A percentile compares a stretch with the other conserved stretches of the same genome.
phyloP scores from a whole-genome alignment of 2,329 filamentous ascomycete genomes.

The Zymoseptoria pseudotritici region DNA sequence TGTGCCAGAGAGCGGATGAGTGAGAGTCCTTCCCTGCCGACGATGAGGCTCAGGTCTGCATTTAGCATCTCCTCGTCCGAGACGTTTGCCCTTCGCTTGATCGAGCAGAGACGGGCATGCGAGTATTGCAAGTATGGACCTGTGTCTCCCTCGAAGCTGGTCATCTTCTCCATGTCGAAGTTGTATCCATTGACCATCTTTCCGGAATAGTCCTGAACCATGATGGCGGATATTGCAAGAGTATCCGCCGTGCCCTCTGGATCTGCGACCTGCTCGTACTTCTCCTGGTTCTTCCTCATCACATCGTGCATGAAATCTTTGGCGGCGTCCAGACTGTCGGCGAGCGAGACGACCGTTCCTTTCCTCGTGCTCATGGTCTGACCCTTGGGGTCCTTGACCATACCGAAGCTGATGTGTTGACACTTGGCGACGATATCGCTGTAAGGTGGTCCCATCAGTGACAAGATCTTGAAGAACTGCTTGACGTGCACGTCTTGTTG shows the following conservation, averaged over 20 bases:
- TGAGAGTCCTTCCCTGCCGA: slow-evolving; percentile 64
- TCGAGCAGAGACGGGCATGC: slow-evolving; percentile 60
- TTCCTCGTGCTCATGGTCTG: slow-evolving; percentile 58
- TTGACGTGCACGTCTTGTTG: slow-evolving; percentile 59
- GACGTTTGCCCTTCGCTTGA: slow-evolving; percentile 51
- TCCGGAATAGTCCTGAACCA: slow-evolving; percentile 96
- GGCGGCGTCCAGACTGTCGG: slow-evolving; percentile 50
- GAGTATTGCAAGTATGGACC: slow-evolving; percentile 81
- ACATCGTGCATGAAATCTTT: slow-evolving; percentile 96
- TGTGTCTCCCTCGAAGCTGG: slow-evolving; percentile 76
- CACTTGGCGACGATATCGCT: slow-evolving; percentile 50
- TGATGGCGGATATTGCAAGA: slow-evolving; percentile 87
- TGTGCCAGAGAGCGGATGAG: slow-evolving; percentile 69
- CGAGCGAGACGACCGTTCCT: slow-evolving; percentile 43
- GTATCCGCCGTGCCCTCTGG: slow-evolving; percentile 76
- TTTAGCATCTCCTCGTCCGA: slow-evolving; percentile 48
- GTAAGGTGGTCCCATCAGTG: slow-evolving; percentile 52
- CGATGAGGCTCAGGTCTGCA: slow-evolving; percentile 61
- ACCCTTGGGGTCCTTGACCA: slow-evolving; percentile 43
- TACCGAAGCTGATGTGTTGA: slow-evolving; percentile 59
- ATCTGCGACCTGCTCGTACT: slow-evolving; percentile 84
- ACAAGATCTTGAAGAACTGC: slow-evolving; percentile 58
- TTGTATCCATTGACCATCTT: slow-evolving; percentile 71
- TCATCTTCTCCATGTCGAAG: slow-evolving; percentile 77
- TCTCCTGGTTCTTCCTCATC: slow-evolving; percentile 82